A percentile compares a stretch with the other conserved stretches of the same genome.
Conservation (phyloP, 1,139 yeast genomes). For the Suhomyces terraborum region DNA sequence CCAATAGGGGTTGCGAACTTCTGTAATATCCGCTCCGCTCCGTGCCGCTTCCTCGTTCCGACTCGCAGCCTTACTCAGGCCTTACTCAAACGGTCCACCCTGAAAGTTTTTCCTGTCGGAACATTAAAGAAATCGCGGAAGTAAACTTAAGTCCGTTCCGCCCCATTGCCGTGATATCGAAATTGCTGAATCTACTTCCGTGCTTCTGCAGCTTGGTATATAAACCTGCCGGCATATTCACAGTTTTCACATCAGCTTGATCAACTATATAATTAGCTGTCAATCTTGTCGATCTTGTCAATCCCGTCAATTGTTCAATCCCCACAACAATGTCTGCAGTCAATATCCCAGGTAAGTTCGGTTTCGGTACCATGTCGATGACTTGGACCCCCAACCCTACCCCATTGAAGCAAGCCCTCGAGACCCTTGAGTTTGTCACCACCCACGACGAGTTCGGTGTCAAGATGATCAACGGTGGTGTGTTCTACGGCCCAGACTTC, state of each 20-base stretch:
- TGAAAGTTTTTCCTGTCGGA: neutral
- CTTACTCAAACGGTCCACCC: neutral
- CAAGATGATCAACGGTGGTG: conserved; percentile 71
- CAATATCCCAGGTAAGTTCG: conserved; percentile 37
- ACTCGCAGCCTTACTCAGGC: too few species aligned
- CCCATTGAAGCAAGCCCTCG: conserved; percentile 49
- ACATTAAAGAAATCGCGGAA: neutral
- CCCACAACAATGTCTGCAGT: conserved; percentile 14
- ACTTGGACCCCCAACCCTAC: conserved; percentile 54
- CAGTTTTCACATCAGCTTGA: neutral
- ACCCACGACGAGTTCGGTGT: conserved; percentile 44
- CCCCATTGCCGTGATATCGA: too few species aligned
- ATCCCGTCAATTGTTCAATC: neutral
- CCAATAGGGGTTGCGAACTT: too few species aligned
- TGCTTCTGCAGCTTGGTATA: too few species aligned
- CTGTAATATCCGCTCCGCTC: too few species aligned
- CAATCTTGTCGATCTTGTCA: too few species aligned
- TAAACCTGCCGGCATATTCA: too few species aligned
- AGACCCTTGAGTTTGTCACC: conserved; percentile 49
- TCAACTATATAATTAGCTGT: neutral
- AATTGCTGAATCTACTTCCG: too few species aligned
- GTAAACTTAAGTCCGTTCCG: too few species aligned
- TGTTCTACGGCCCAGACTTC: conserved; percentile 65
- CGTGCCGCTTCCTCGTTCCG: too few species aligned
- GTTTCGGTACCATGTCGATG: conserved; percentile 67